phyloP scores from a whole-genome alignment of 2,329 filamentous ascomycete genomes.

The Spiromastix sp. region DNA sequence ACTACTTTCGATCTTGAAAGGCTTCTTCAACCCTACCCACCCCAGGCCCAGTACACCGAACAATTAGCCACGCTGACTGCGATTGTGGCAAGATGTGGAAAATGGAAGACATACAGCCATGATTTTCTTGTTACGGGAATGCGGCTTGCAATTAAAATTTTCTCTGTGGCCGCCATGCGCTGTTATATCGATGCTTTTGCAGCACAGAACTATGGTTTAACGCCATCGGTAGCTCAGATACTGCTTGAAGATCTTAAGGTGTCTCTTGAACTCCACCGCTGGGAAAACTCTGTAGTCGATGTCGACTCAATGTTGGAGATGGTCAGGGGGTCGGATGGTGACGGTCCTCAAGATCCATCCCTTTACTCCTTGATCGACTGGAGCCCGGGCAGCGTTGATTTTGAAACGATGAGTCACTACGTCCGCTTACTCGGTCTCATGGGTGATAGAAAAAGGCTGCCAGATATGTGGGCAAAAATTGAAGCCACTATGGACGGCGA shows the following conservation, averaged over 20 bases:
- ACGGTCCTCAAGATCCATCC: slow-evolving; percentile 2
- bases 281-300: slow-evolving; percentile 5
- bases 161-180: slow-evolving; percentile 20
- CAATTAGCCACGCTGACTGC: not conserved
- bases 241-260: too few relatives aligned
- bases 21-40: too few relatives aligned
- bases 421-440: slow-evolving; percentile 12
- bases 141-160: slow-evolving; percentile 20
- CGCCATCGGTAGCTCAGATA: too few relatives aligned
- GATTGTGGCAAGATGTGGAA: not conserved
- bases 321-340: slow-evolving; percentile 4
- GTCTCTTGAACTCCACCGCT: too few relatives aligned
- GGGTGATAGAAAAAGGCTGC: slow-evolving; percentile 13
- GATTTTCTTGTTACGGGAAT: slow-evolving; percentile 16
- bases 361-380: slow-evolving; percentile 3
- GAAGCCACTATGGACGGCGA: slow-evolving; percentile 4
- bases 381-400: slow-evolving; percentile 1
- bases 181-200: slow-evolving; percentile 17
- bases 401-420: slow-evolving; percentile 5
- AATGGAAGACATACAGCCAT: too few relatives aligned
- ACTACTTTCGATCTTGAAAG: too few relatives aligned
- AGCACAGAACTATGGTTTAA: slow-evolving; percentile 5
- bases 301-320: slow-evolving; percentile 6
- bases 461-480: slow-evolving; percentile 17
- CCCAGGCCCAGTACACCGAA: not conserved